phyloP scores from a whole-genome alignment of 306 rosid genomes.

The Casuarina equisetifolia region DNA sequence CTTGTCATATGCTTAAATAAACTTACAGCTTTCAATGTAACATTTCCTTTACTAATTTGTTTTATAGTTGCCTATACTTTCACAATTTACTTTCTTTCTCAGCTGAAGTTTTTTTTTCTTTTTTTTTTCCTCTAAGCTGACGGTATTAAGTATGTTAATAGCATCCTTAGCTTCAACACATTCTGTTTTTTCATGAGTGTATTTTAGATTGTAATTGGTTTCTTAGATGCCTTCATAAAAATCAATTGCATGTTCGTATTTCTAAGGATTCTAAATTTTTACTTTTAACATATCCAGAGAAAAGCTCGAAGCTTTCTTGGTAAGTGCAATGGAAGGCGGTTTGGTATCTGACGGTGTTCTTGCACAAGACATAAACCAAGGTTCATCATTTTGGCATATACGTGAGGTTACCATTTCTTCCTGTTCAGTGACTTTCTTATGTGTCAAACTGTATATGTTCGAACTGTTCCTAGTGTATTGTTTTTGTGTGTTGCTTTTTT shows the following conservation, averaged over 20 bases:
- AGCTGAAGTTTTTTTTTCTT: no score
- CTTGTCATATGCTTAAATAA: slow-evolving; percentile 2
- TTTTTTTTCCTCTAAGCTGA: not conserved
- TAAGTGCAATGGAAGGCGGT: slow-evolving; percentile 80
- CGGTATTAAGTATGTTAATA: not conserved
- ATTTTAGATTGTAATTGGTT: slow-evolving; percentile 14
- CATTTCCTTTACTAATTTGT: slow-evolving; percentile 3
- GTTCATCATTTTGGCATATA: slow-evolving; percentile 83
- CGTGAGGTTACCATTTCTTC: slow-evolving; percentile 71
- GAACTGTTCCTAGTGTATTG: slow-evolving; percentile 19
- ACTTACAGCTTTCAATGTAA: not conserved
- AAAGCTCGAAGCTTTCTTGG: slow-evolving; percentile 93
- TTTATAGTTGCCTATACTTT: not conserved
- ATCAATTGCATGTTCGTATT: slow-evolving; percentile 1
- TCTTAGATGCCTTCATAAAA: slow-evolving; percentile 16
- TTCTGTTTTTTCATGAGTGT: not conserved
- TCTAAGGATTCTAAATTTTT: slow-evolving; percentile 2
- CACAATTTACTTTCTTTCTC: not conserved
- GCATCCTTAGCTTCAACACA: slow-evolving; percentile 4
- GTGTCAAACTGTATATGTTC: slow-evolving; percentile 19
- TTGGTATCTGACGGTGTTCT: slow-evolving; percentile 84
- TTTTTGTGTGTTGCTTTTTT: slow-evolving; percentile 3
- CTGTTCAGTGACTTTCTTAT: slow-evolving; percentile 8
- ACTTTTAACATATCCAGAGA: slow-evolving; percentile 56
- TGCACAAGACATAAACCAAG: slow-evolving; percentile 95